Conservation (phyloP, 2,329 filamentous ascomycete genomes). For the Dendryphion nanum region DNA sequence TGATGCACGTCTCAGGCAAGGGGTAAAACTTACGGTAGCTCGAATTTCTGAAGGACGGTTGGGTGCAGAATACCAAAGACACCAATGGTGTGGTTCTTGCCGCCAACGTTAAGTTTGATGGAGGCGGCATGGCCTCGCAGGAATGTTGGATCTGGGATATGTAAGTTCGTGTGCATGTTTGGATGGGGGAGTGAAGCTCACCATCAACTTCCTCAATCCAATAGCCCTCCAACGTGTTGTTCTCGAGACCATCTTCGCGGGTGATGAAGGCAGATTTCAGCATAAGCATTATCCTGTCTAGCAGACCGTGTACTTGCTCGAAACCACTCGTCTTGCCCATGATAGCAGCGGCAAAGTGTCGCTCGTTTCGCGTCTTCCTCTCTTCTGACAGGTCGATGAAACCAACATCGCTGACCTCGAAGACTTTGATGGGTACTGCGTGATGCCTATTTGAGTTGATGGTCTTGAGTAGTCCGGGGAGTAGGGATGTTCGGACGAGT, state of each 20-base stretch:
- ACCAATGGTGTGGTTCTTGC: constrained; percentile 75
- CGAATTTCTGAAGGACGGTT: constrained; percentile 88
- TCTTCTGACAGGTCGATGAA: constrained; percentile 83
- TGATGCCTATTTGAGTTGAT: constrained; percentile 92
- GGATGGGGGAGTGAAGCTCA: constrained; percentile 34
- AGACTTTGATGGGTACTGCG: constrained; percentile 84
- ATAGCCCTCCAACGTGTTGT: constrained; percentile 68
- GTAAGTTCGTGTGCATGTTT: not conserved
- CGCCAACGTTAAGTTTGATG: constrained; percentile 72
- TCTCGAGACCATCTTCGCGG: constrained; percentile 62
- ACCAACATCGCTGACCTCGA: constrained; percentile 86
- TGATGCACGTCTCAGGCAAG: constrained; percentile 2
- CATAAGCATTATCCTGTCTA: constrained; percentile 92
- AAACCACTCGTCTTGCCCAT: constrained; percentile 94
- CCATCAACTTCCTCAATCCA: constrained; percentile 92
- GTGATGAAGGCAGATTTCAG: constrained; percentile 78
- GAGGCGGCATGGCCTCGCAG: constrained; percentile 86
- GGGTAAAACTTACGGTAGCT: constrained; percentile 63
- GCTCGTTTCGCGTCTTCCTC: constrained; percentile 83
- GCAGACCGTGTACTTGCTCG: constrained; percentile 88
- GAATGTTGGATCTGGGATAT: constrained; percentile 70
- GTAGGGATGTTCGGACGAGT: constrained; percentile 80
- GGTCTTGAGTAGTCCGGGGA: constrained; percentile 89
- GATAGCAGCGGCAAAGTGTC: constrained; percentile 94
- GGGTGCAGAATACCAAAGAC: constrained; percentile 94